These are phyloP conservation scores for Elsinoe australis DNA, from an alignment of 2,329 filamentous ascomycete genomes.

Conservation along the genomic window DNA sequence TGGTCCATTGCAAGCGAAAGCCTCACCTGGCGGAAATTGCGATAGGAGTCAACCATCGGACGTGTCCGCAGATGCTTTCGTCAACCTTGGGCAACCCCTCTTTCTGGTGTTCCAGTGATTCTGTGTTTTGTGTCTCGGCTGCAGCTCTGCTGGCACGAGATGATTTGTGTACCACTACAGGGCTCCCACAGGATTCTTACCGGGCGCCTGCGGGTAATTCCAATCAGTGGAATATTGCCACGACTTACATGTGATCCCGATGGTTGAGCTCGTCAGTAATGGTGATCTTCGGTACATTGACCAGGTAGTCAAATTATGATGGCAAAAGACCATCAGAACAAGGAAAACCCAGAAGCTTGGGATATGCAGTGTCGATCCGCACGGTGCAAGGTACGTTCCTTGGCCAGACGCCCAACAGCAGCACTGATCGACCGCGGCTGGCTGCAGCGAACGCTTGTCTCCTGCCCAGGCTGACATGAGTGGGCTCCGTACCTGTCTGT, in stretches of 20 bases:
- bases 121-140: neutral
- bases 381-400: slow-evolving; percentile 14
- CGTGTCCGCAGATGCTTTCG: neutral
- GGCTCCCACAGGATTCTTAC: neutral
- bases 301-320: slow-evolving; percentile 10
- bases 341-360: slow-evolving; percentile 14
- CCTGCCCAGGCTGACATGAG: neutral
- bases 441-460: slow-evolving; percentile 3
- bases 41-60: slow-evolving; percentile 12
- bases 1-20: slow-evolving; percentile 10
- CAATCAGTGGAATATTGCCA: neutral
- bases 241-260: slow-evolving; percentile 11
- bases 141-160: neutral
- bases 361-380: slow-evolving; percentile 15
- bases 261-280: neutral
- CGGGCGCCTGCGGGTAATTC: neutral
- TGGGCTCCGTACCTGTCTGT: slow-evolving; percentile 9
- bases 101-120: neutral
- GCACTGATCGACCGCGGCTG: slow-evolving; percentile 9
- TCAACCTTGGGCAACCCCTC: slow-evolving; percentile 1
- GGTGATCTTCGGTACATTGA: slow-evolving; percentile 2
- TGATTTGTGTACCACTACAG: neutral
- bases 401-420: slow-evolving; percentile 7
- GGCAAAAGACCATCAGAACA: slow-evolving; percentile 1
- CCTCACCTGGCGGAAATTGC: slow-evolving; percentile 11